Evolutionary conservation across 495 filamentous ascomycete genomes (phyloP).

Genomic region (Tirmania nivea): DNA sequence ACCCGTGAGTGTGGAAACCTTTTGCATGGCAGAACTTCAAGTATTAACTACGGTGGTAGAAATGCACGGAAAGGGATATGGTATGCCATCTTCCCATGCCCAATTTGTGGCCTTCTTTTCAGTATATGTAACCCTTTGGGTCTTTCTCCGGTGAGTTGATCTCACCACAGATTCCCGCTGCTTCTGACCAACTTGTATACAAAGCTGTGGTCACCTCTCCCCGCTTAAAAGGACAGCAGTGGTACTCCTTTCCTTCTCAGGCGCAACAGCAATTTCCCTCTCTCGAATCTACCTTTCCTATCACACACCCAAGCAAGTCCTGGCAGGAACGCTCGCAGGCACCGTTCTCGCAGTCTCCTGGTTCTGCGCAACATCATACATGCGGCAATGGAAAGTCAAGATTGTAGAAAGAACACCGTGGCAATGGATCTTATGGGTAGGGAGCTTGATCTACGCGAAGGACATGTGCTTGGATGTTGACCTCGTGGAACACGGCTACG

Average conservation of each 20-base stretch:
- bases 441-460: conserved; percentile 43
- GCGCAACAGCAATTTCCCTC: conserved; percentile 48
- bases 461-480: conserved; percentile 84
- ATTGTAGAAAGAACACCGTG: conserved; percentile 38
- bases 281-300: conserved; percentile 83
- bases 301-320: conserved; percentile 72
- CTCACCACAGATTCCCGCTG: neutral
- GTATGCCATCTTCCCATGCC: conserved; percentile 96
- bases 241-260: conserved; percentile 31
- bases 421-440: conserved; percentile 47
- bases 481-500: conserved; percentile 46
- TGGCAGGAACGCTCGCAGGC: conserved; percentile 55
- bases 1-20: conserved; percentile 28
- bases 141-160: conserved; percentile 51
- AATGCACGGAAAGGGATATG: conserved; percentile 80
- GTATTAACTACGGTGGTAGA: conserved; percentile 26
- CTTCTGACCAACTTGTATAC: too few relatives aligned
- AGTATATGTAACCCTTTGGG: conserved; percentile 57
- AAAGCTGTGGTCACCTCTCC: conserved; percentile 2
- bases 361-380: conserved; percentile 46
- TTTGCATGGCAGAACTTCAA: neutral
- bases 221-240: conserved; percentile 16
- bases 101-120: conserved; percentile 88
- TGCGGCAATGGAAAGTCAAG: conserved; percentile 46
- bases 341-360: conserved; percentile 48